Evolutionary conservation across 75 land plant species (phyloP), one percentile per base, ranked within the genome.

Genomic region (Larix kaempferi): DNA sequence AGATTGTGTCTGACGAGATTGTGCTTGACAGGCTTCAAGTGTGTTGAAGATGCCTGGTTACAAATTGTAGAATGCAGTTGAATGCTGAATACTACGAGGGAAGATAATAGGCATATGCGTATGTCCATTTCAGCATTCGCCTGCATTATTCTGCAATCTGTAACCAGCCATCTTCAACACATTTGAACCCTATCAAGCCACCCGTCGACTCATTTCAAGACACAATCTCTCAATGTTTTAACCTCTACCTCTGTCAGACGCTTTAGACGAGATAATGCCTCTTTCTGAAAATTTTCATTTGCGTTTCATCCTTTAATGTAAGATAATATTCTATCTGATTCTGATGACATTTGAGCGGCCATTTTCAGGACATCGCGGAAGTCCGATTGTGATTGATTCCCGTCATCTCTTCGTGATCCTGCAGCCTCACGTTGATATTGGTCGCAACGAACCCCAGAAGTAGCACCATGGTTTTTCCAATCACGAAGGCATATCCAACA

Each of bases 121-220:
- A 62, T 26, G 16, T 62, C 65, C 65, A 62, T 14, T 62, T 62
- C 2, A 62, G 27, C 33, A 62, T 6, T 3, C 26, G 27, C 5
- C 86, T 85, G 59, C 85, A n/a, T n/a, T n/a, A 85, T 39, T 85
- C 86, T 21, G 82, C 77, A 66, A 85, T 85, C 84, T 84, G 84
- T 1, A 26, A 25, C 65, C 65, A 62, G 23, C 27, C 65, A 62
- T 62, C 65, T 21, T 1, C 27, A 0, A 62, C 33, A 62, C 25
- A 62, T 29, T 62, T 25, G 65, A 62, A 12, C 3, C 22, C 12
- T 23, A 55, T 76, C 6, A 81, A 41, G 22, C 71, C 71, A 8
- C 21, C 54, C n/a, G n/a, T 22, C 60, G 59, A n/a, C 19, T 58
- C 59, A 58, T 16, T 19, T 19, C 11, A 37, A 61, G 15, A 61